Conservation (phyloP, 1,284 basidiomycete species). For the Ganoderma sinense region DNA sequence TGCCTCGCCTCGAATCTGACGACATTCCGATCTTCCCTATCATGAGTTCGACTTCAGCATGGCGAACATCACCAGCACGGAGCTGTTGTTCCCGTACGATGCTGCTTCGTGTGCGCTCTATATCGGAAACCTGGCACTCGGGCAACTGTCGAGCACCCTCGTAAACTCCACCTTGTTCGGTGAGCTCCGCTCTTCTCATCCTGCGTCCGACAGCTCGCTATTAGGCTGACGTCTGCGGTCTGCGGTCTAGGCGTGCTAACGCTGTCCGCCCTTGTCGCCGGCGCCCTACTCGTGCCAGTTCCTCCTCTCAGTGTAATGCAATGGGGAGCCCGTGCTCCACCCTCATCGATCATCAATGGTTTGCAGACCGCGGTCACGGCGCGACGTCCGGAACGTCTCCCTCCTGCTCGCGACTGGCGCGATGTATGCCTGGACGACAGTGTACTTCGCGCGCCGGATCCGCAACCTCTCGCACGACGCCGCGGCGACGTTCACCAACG, state of each 20-base stretch:
- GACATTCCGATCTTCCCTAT: not conserved
- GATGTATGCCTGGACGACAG: not conserved
- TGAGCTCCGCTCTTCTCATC: not conserved
- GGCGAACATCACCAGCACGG: not conserved
- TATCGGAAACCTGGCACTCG: not conserved
- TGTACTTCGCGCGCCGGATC: not conserved
- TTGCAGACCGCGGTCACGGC: not conserved
- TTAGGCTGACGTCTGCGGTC: not conserved
- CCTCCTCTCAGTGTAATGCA: not conserved
- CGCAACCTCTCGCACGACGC: not conserved
- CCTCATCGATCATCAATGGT: not conserved
- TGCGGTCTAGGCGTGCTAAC: not conserved
- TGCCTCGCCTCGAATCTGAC: not conserved
- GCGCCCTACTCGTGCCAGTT: not conserved
- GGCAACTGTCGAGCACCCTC: not conserved
- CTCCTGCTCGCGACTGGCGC: conserved; percentile 1
- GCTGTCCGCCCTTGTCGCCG: not conserved
- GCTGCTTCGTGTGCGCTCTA: not conserved
- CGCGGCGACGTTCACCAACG: not conserved
- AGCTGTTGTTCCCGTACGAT: not conserved
- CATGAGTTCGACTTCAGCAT: not conserved
- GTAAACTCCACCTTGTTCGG: not conserved
- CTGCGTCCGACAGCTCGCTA: not conserved
- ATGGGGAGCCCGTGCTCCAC: not conserved
- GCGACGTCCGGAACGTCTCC: not conserved